A percentile compares a stretch with the other conserved stretches of the same genome.
phyloP scores from a whole-genome alignment of 257 asterid species.

The Avicennia marina region DNA sequence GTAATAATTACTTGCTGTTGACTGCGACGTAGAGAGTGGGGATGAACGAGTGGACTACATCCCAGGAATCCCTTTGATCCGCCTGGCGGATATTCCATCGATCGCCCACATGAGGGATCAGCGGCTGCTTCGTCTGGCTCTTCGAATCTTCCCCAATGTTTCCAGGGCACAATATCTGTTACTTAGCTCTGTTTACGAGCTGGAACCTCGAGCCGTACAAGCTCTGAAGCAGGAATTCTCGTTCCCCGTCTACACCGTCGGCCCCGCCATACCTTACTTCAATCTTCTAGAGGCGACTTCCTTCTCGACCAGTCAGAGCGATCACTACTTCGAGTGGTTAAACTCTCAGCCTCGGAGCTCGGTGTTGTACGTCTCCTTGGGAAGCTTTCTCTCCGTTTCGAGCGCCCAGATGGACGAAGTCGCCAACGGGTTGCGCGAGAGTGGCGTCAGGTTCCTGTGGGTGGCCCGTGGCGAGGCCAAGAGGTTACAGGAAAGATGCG shows the following conservation, averaged over 20 bases:
- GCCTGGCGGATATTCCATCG: conserved; percentile 46
- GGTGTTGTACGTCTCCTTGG: conserved; percentile 60
- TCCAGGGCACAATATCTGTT: conserved; percentile 40
- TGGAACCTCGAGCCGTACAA: conserved; percentile 43
- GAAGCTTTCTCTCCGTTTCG: conserved; percentile 62
- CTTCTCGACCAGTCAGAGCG: conserved; percentile 4
- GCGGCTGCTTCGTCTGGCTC: conserved; percentile 21
- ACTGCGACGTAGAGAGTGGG: conserved; percentile 36
- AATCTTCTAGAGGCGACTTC: conserved; percentile 11
- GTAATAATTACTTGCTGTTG: conserved; percentile 1
- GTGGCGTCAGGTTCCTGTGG: conserved; percentile 62
- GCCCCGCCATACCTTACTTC: conserved; percentile 59
- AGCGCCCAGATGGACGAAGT: conserved; percentile 56
- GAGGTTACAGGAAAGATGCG: conserved; percentile 37
- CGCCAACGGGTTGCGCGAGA: conserved; percentile 39
- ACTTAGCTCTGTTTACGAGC: conserved; percentile 38
- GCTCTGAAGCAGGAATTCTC: conserved; percentile 35
- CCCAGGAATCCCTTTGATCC: conserved; percentile 45
- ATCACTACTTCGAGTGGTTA: conserved; percentile 47
- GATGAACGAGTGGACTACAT: conserved; percentile 41
- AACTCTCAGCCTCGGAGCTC: conserved; percentile 56
- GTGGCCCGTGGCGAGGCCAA: conserved; percentile 62
- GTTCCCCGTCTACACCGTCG: conserved; percentile 51
- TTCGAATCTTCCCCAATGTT: conserved; percentile 13
- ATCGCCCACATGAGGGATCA: conserved; percentile 24